These are phyloP conservation scores for Calonectria crousiana DNA, from an alignment of 2,329 filamentous ascomycete genomes.

Conservation along the genomic window DNA sequence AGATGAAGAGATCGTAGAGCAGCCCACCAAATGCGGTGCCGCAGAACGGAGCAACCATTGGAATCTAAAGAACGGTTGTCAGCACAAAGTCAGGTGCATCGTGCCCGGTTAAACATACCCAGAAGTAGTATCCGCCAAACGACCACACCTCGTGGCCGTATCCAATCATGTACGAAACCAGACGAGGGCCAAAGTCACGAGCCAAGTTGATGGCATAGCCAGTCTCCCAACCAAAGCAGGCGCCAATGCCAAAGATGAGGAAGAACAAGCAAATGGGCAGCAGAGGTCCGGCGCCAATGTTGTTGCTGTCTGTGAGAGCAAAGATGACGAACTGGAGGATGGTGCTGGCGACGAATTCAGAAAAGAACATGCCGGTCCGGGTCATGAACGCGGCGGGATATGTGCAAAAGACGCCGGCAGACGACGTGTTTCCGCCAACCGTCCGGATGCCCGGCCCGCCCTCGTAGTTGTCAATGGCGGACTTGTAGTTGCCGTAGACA, in stretches of 20 bases:
- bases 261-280: constrained; percentile 76
- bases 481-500: constrained; percentile 73
- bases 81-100: constrained; percentile 4
- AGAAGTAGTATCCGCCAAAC: constrained; percentile 78
- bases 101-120: constrained; percentile 60
- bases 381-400: constrained; percentile 77
- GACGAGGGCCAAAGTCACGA: constrained; percentile 77
- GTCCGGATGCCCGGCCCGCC: constrained; percentile 71
- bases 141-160: constrained; percentile 77
- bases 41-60: constrained; percentile 78
- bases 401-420: constrained; percentile 79
- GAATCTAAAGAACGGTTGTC: constrained; percentile 61
- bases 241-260: constrained; percentile 79
- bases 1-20: constrained; percentile 76
- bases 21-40: constrained; percentile 74
- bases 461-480: constrained; percentile 74
- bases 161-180: constrained; percentile 75
- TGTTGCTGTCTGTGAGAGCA: constrained; percentile 71
- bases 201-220: constrained; percentile 82
- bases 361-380: constrained; percentile 76
- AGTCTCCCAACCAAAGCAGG: constrained; percentile 81
- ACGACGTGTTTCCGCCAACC: constrained; percentile 72
- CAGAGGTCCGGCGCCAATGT: constrained; percentile 67
- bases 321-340: constrained; percentile 81
- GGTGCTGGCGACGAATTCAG: constrained; percentile 76